Evolutionary conservation across 2,329 filamentous ascomycete genomes (phyloP).

Genomic region (Byssochlamys sp.): DNA sequence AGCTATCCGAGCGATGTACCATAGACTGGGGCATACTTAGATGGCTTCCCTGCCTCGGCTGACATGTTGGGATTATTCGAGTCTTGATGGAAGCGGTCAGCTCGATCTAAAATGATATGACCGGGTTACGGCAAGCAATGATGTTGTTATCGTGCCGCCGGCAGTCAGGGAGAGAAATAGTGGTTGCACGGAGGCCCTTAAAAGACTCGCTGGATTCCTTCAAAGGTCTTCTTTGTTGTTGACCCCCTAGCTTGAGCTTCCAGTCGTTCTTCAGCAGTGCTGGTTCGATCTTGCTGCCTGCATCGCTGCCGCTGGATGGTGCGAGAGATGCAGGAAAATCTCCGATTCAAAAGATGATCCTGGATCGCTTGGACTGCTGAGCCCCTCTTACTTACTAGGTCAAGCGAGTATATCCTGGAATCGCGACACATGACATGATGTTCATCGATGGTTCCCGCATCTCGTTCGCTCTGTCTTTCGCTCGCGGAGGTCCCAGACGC

Average conservation of each 20-base stretch:
- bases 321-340: neutral
- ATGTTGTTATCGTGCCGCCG: neutral
- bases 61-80: neutral
- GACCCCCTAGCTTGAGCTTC: neutral
- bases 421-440: neutral
- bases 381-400: neutral
- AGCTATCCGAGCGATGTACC: neutral
- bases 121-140: neutral
- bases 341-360: neutral
- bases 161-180: neutral
- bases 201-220: neutral
- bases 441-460: neutral
- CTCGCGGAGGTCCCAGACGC: neutral
- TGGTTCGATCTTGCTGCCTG: neutral
- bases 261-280: neutral
- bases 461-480: neutral
- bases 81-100: neutral
- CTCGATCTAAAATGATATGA: neutral
- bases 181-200: neutral
- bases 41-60: neutral
- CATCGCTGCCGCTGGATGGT: neutral
- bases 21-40: neutral
- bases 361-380: neutral
- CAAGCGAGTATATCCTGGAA: neutral
- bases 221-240: neutral